Evolutionary conservation across 805 yeast species (phyloP).

Genomic region (Yamadazyma olivae): DNA sequence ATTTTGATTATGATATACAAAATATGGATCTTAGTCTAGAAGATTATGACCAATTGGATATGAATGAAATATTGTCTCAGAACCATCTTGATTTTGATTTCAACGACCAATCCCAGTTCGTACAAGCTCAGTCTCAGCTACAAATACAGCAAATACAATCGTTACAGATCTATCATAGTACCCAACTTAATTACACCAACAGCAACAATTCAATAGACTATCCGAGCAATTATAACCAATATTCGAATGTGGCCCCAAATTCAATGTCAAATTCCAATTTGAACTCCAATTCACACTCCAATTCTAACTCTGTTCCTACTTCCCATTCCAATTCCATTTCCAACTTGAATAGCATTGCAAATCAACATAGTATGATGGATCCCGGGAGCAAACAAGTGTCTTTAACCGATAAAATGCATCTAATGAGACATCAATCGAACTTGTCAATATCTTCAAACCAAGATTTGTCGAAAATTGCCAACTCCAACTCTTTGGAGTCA

Average conservation of each 20-base stretch:
- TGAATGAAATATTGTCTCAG: conserved; percentile 3
- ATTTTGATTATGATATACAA: conserved; percentile 11
- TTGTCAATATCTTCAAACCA: conserved; percentile 8
- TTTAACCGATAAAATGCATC: conserved; percentile 10
- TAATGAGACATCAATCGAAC: conserved; percentile 9
- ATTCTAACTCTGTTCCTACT: conserved; percentile 2
- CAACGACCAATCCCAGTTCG: neutral
- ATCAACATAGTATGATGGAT: no score
- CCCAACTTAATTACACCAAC: neutral
- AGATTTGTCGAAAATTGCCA: conserved; percentile 10
- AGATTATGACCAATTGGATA: conserved; percentile 9
- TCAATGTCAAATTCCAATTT: neutral
- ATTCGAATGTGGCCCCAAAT: neutral
- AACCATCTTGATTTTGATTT: conserved; percentile 4
- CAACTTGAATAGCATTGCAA: no score
- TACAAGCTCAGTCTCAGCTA: neutral
- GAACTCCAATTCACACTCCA: neutral
- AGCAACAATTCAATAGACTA: neutral
- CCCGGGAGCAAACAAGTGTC: no score
- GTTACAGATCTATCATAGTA: neutral
- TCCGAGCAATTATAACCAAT: neutral
- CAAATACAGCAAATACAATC: neutral
- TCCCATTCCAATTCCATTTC: no score
- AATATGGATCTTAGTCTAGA: conserved; percentile 8
- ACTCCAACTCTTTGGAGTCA: conserved; percentile 26